These are phyloP conservation scores for Ganoderma lingzhi DNA, from an alignment of 1,284 basidiomycete species.

Conservation along the genomic window DNA sequence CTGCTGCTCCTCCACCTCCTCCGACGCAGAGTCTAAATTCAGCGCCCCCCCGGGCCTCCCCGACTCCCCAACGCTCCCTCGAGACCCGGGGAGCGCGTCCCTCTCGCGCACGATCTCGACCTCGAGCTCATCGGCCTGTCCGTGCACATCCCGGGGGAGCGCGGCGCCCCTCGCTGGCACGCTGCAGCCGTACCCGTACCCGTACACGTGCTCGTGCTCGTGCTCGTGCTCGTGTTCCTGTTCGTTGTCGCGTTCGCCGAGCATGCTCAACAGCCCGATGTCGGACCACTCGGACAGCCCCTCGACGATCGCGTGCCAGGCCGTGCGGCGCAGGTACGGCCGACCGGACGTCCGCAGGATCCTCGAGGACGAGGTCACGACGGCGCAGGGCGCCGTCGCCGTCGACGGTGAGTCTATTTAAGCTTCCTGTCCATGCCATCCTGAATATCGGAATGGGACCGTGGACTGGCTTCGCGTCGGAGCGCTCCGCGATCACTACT, in stretches of 20 bases:
- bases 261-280: background rate
- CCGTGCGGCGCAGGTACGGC: slow-evolving; percentile 16
- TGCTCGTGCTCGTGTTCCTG: background rate
- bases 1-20: background rate
- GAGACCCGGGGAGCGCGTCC: background rate
- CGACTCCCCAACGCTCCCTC: background rate
- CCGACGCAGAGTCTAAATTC: background rate
- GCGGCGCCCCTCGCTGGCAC: background rate
- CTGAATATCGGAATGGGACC: background rate
- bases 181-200: background rate
- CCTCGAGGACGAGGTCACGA: slow-evolving; percentile 32
- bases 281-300: slow-evolving; percentile 1
- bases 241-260: background rate
- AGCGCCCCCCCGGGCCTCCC: background rate
- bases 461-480: background rate
- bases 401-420: slow-evolving; percentile 33
- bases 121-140: background rate
- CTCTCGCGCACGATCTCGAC: background rate
- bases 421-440: background rate
- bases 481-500: background rate
- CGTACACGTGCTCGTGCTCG: background rate
- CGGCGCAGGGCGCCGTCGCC: slow-evolving; percentile 32
- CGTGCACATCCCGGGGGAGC: background rate
- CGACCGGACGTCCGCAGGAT: slow-evolving; percentile 32
- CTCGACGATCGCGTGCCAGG: slow-evolving; percentile 4